Conservation (phyloP, 306 rosid species). For the Glycine tomentella region DNA sequence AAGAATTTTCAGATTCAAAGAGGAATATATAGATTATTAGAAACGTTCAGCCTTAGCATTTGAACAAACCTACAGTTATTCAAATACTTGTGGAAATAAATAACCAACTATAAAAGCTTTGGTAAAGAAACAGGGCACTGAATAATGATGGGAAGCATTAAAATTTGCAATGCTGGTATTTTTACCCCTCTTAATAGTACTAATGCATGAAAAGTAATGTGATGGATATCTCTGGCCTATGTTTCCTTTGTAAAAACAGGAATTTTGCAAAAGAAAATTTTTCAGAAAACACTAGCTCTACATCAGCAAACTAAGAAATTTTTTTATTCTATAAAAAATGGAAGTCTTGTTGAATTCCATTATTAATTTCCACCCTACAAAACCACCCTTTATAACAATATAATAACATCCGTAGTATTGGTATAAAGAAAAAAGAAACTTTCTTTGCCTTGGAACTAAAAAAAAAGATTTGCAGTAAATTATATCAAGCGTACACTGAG, state of each 20-base stretch:
- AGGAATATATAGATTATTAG: conserved; percentile 12
- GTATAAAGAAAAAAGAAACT: conserved; percentile 6
- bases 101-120: conserved; percentile 22
- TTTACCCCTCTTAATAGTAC: not conserved
- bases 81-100: not conserved
- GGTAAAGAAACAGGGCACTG: not conserved
- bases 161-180: conserved; percentile 17
- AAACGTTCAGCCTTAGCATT: too few relatives aligned
- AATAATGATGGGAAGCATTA: conserved; percentile 23
- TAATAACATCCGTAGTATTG: not conserved
- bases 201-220: conserved; percentile 11
- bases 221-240: conserved; percentile 27
- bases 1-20: conserved; percentile 7
- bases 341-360: conserved; percentile 28
- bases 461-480: conserved; percentile 34
- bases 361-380: conserved; percentile 13
- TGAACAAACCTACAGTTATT: conserved; percentile 22
- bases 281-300: conserved; percentile 22
- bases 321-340: conserved; percentile 5
- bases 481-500: conserved; percentile 68
- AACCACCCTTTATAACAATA: conserved; percentile 29
- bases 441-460: conserved; percentile 23
- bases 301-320: conserved; percentile 14
- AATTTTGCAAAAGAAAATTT: not conserved
- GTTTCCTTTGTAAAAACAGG: conserved; percentile 6